Evolutionary conservation across 1,284 basidiomycete species (phyloP).

Genomic region (Cryptococcus sp.): DNA sequence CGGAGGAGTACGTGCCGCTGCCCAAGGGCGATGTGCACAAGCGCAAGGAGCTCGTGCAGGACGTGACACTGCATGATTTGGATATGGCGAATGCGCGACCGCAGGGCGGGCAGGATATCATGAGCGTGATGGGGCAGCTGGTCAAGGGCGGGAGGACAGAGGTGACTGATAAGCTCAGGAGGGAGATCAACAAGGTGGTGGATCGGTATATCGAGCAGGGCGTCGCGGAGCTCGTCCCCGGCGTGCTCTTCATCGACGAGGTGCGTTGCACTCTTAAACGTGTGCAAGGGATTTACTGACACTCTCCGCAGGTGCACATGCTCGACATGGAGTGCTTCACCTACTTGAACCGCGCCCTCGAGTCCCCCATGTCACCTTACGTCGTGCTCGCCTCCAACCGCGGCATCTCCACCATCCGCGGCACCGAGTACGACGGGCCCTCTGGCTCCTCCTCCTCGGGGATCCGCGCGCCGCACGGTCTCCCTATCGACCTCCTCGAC

Average conservation of each 20-base stretch:
- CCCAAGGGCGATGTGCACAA: slow-evolving; percentile 99
- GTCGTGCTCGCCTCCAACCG: slow-evolving; percentile 96
- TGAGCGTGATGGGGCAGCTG: slow-evolving; percentile 97
- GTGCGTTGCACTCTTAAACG: slow-evolving; percentile 54
- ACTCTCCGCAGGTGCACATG: slow-evolving; percentile 87
- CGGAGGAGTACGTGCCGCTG: slow-evolving; percentile 95
- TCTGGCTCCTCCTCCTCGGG: slow-evolving; percentile 57
- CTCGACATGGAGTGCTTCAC: slow-evolving; percentile 99
- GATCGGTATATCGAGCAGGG: slow-evolving; percentile 97
- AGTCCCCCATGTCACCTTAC: slow-evolving; percentile 94
- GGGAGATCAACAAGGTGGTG: slow-evolving; percentile 98
- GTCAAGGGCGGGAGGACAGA: slow-evolving; percentile 93
- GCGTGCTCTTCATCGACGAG: slow-evolving; percentile 98
- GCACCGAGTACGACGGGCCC: slow-evolving; percentile 61
- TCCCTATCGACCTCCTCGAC: slow-evolving; percentile 91
- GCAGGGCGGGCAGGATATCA: slow-evolving; percentile 87
- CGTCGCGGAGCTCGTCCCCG: slow-evolving; percentile 94
- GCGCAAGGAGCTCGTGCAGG: slow-evolving; percentile 94
- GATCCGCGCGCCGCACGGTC: slow-evolving; percentile 85
- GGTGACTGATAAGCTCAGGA: slow-evolving; percentile 91
- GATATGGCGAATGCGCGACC: slow-evolving; percentile 96
- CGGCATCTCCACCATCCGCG: slow-evolving; percentile 84
- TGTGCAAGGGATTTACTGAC: neutral
- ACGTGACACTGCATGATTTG: slow-evolving; percentile 92
- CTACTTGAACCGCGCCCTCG: slow-evolving; percentile 91